Evolutionary conservation across 495 filamentous ascomycete genomes (phyloP).

Genomic region (Neurospora terricola): DNA sequence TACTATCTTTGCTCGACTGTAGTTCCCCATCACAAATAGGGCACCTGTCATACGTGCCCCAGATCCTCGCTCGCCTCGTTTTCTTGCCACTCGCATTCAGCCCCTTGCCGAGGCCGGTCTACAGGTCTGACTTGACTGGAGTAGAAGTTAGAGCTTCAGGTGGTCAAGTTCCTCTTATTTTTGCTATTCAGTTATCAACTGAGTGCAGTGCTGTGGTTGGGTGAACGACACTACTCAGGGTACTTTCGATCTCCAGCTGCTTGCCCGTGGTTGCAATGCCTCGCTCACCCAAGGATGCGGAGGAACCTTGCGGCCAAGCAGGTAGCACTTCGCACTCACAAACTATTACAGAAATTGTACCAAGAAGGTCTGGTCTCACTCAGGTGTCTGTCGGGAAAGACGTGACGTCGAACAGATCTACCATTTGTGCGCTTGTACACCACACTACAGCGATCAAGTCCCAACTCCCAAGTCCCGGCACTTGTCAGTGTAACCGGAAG

Average conservation of each 20-base stretch:
- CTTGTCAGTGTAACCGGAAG: not conserved
- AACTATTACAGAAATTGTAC: too few species aligned
- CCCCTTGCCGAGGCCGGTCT: too few species aligned
- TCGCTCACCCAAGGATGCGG: too few species aligned
- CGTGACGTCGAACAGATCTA: not conserved
- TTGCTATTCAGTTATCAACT: not conserved
- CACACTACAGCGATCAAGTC: not conserved
- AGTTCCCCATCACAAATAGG: not conserved
- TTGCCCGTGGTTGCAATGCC: too few species aligned
- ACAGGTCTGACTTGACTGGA: too few species aligned
- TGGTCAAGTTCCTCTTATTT: not conserved
- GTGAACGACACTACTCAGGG: not conserved
- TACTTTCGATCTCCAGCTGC: too few species aligned
- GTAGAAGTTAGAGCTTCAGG: not conserved
- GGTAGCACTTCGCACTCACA: too few species aligned
- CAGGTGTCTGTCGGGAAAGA: too few species aligned
- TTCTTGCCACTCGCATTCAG: not conserved
- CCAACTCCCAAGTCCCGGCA: not conserved
- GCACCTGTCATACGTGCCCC: not conserved
- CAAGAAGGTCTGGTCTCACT: too few species aligned
- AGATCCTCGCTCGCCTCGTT: not conserved
- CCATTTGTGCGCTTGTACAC: not conserved
- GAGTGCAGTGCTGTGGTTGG: not conserved
- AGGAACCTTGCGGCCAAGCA: too few species aligned
- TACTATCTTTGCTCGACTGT: too few species aligned